Base-by-base conservation (phyloP, 768 basidiomycete genomes). In the Termitomyces sp. region DNA sequence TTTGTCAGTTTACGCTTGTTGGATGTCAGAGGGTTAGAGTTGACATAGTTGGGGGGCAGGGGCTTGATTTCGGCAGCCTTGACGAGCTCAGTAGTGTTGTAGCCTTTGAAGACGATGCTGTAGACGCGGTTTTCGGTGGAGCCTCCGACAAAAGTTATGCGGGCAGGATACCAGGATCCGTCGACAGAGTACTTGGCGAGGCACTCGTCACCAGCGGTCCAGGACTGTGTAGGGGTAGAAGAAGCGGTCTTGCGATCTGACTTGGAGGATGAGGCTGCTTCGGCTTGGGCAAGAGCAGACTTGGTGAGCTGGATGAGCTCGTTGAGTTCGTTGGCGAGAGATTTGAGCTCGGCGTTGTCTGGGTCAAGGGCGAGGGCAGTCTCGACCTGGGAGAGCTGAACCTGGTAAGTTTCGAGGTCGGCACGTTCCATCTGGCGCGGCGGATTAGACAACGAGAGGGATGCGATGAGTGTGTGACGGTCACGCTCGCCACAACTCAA, bases 341-440 rank as follows among this genome's bases (percentile, higher is more conserved):
- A 85, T 39, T 80, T 72, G 47, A 94, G 85, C 71, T 90, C 91
- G 54, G 74, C 65, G 69, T 92, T 94, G 65, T 77, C 76, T 5
- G 91, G 89, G 67, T 95, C 93, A 42, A 84, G 71, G 49, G 83
- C 77, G 47, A 95, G 85, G 20, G 91, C 88, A 55, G 84, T 74
- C 71, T 94, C 90, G 60, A 95, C 92, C 70, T 94, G 91, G n/a
- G 87, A 85, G 58, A 93, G 86, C 69, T 93, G 91, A 12, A 89
- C 89, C 76, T 94, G 89, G 69, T 93, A 94, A 2, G 90, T 91
- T 72, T 95, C 93, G 58, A 95, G 83, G 71, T 94, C 93, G 58
- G 82, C 77, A 66, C 83, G 85, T 69, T 91, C 80, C 80, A 83
- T 82, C 27, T 47, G 30, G 18, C 27, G 9, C n/a, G n/a, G n/a